These are phyloP conservation scores for Lineolata rhizophorae DNA, from an alignment of 495 filamentous ascomycete species.

Conservation along the genomic window DNA sequence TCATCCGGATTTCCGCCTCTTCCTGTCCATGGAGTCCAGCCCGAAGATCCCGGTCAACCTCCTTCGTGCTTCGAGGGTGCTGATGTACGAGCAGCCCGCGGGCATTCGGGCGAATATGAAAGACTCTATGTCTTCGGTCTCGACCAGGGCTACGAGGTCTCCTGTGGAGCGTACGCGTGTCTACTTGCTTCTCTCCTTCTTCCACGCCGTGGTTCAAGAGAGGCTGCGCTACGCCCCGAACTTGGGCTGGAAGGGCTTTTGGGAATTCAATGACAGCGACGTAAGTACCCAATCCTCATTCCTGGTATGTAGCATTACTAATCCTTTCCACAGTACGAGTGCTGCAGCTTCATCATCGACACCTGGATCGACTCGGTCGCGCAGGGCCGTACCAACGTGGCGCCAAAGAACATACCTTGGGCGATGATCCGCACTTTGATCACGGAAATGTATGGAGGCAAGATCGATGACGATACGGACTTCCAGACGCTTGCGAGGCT, in stretches of 20 bases:
- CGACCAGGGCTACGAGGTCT: constrained; percentile 51
- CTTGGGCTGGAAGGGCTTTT: constrained; percentile 95
- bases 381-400: constrained; percentile 69
- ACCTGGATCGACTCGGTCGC: constrained; percentile 76
- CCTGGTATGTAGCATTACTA: constrained; percentile 10
- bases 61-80: constrained; percentile 72
- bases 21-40: constrained; percentile 94
- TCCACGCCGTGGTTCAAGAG: constrained; percentile 94
- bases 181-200: constrained; percentile 78
- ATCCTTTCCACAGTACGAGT: constrained; percentile 56
- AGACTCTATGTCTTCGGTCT: constrained; percentile 72
- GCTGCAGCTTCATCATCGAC: constrained; percentile 87
- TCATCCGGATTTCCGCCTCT: constrained; percentile 80
- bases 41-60: constrained; percentile 95
- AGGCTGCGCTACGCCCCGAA: constrained; percentile 84
- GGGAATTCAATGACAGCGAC: constrained; percentile 99
- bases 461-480: constrained; percentile 86
- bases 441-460: constrained; percentile 89
- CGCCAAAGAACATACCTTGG: constrained; percentile 87
- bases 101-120: constrained; percentile 98
- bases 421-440: constrained; percentile 86
- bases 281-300: constrained; percentile 32
- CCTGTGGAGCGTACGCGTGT: constrained; percentile 83
- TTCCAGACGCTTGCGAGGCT: constrained; percentile 48
- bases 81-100: constrained; percentile 97